A percentile compares a stretch with the other conserved stretches of the same genome.
These are phyloP conservation scores for Clavispora phyllophila DNA, from an alignment of 805 yeast species.

Conservation along the genomic window DNA sequence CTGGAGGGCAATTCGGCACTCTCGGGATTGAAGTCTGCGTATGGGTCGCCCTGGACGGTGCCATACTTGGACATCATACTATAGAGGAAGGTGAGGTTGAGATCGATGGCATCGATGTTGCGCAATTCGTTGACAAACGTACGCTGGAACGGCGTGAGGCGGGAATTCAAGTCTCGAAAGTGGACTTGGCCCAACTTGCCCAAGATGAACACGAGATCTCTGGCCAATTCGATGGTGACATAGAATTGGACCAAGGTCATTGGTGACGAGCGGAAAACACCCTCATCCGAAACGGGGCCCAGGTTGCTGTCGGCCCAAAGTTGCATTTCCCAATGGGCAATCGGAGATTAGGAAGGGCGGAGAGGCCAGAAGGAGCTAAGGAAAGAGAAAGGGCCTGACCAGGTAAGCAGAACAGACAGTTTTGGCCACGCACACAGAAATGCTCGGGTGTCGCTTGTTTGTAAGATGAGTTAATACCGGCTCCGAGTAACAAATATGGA, in stretches of 20 bases:
- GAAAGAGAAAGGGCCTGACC: no score
- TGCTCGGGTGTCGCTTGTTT: background rate
- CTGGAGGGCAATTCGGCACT: conserved; percentile 34
- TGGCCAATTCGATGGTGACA: conserved; percentile 41
- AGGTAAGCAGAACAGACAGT: background rate
- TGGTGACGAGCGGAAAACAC: conserved; percentile 43
- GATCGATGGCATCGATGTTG: conserved; percentile 28
- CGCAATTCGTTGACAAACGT: conserved; percentile 40
- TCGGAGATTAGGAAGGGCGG: background rate
- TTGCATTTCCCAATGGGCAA: background rate
- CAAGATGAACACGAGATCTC: conserved; percentile 35
- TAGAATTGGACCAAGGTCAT: conserved; percentile 46
- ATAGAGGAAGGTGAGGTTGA: conserved; percentile 24
- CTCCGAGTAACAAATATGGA: background rate
- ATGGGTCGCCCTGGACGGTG: conserved; percentile 22
- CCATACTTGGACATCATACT: conserved; percentile 27
- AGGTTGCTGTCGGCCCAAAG: background rate
- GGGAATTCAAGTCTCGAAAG: conserved; percentile 46
- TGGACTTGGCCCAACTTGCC: conserved; percentile 40
- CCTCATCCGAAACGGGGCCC: conserved; percentile 19
- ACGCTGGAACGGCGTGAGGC: conserved; percentile 41
- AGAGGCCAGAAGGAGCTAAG: no score
- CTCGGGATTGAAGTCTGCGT: conserved; percentile 41
- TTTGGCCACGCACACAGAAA: background rate
- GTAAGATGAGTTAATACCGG: background rate